Base-by-base conservation (phyloP, 352 stramenopile genomes). In the Phytopythium mirpurense region DNA sequence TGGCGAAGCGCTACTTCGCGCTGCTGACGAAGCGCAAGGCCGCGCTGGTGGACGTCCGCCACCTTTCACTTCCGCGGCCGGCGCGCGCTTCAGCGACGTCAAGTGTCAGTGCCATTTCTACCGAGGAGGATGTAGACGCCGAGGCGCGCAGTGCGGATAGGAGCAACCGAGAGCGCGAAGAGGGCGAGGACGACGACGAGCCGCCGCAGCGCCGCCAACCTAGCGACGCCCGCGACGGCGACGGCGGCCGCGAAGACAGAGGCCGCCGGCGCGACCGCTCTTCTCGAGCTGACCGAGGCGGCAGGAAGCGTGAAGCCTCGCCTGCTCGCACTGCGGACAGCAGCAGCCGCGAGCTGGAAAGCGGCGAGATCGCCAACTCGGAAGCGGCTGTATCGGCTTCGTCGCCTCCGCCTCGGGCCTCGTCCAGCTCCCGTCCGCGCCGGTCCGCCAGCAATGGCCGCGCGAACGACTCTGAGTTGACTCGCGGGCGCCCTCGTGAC, bases 1-100 rank as follows among this genome's bases (percentile, higher is more conserved):
- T 96, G 86, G 83, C 86, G 16, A 87, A 86, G 51, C 78, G 86
- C 8, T 96, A 96, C 62, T 89, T 75, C 53, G 81, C 82, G 32
- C 57, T 96, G 19, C 59, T 96, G 19, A 90, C 79, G 21, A 91
- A 93, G 59, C 69, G 80, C 34, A 89, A 90, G 52, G 42, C 56
- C 3, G 74, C 82, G 2, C 72, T 93, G 2, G 63, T 79, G 0
- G 83, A 93, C 15, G 79, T 91, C 34, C 83, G 75, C 46, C 54
- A 80, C 23, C 53, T 93, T 5, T 59, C 68, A 12, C 54, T 60
- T 16, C 57, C 60, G 27, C 67, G 67, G 7, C 57, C 31, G 6
- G 24, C 31, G 12, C 38, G 23, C 2, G 26, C 51, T 14, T 23
- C 37, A 8, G 40, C 35, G 29, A n/a, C 45, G 18, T 15, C 27